Percentiles rank a stretch among this genome's conserved stretches.
These are phyloP conservation scores for Ophioceras dolichostomum DNA, from an alignment of 2,329 filamentous ascomycete genomes.

Conservation along the genomic window DNA sequence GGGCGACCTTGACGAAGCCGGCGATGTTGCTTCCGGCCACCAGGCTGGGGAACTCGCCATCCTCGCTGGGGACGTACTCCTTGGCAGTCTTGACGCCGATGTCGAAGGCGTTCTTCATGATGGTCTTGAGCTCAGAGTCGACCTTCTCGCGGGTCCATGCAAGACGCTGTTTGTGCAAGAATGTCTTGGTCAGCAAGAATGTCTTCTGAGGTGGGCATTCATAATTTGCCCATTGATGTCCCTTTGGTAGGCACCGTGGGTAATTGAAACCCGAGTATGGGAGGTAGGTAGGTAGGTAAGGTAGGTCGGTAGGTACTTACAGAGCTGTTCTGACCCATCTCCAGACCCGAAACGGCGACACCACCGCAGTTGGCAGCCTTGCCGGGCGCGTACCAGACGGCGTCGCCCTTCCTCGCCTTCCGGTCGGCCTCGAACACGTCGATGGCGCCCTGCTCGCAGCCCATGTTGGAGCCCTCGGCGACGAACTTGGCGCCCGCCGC, in stretches of 20 bases:
- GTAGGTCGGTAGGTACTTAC: too few species aligned
- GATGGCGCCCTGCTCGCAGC: constrained; percentile 91
- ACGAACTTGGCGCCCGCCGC: constrained; percentile 69
- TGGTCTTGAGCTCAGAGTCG: constrained; percentile 76
- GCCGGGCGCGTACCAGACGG: constrained; percentile 91
- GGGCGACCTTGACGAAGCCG: constrained; percentile 90
- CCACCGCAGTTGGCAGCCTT: constrained; percentile 97
- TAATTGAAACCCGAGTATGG: too few species aligned
- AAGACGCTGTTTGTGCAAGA: constrained; percentile 43
- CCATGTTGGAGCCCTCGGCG: constrained; percentile 98
- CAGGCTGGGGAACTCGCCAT: constrained; percentile 78
- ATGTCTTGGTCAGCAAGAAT: not conserved
- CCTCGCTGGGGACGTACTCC: constrained; percentile 67
- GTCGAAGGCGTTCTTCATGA: constrained; percentile 91
- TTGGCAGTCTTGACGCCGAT: constrained; percentile 81
- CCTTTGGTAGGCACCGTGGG: too few species aligned
- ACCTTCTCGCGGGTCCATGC: constrained; percentile 84
- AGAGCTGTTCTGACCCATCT: constrained; percentile 96
- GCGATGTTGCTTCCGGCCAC: constrained; percentile 96
- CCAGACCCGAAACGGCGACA: constrained; percentile 91
- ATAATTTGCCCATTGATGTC: not conserved
- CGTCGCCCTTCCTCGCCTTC: constrained; percentile 41
- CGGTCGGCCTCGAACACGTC: constrained; percentile 78
- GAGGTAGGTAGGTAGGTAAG: too few species aligned
- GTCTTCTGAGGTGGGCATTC: not conserved